These are phyloP conservation scores for Syzygium syzygioides DNA, from an alignment of 441 rosid species.

Conservation along the genomic window DNA sequence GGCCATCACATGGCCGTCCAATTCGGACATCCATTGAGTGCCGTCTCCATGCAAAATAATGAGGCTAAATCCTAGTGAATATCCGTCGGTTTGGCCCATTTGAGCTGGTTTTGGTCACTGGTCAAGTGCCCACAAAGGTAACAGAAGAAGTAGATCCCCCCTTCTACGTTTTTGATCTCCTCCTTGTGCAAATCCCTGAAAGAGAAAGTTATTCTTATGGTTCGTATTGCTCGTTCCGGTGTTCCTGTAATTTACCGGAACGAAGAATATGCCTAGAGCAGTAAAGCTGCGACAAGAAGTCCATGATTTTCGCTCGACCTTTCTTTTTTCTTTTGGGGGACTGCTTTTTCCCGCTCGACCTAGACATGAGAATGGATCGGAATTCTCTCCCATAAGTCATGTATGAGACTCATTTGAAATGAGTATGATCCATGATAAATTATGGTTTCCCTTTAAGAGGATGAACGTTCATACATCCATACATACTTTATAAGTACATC, in stretches of 20 bases:
- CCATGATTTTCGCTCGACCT: background rate
- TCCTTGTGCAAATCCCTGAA: background rate
- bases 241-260: background rate
- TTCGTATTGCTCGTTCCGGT: background rate
- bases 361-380: background rate
- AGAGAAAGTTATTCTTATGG: background rate
- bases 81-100: background rate
- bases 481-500: background rate
- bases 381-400: background rate
- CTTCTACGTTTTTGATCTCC: background rate
- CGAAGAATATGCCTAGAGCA: background rate
- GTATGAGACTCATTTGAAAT: background rate
- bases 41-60: background rate
- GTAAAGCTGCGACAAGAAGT: background rate
- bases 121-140: background rate
- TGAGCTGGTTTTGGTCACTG: background rate
- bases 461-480: background rate
- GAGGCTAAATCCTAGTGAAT: background rate
- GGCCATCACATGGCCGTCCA: background rate
- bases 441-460: background rate
- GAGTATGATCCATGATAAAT: background rate
- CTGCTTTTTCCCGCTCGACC: background rate
- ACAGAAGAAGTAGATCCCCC: background rate
- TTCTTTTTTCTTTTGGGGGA: background rate
- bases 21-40: background rate